Evolutionary conservation across 768 basidiomycete genomes (phyloP), one percentile per base, ranked within the genome.

Genomic region (Russula foetens): DNA sequence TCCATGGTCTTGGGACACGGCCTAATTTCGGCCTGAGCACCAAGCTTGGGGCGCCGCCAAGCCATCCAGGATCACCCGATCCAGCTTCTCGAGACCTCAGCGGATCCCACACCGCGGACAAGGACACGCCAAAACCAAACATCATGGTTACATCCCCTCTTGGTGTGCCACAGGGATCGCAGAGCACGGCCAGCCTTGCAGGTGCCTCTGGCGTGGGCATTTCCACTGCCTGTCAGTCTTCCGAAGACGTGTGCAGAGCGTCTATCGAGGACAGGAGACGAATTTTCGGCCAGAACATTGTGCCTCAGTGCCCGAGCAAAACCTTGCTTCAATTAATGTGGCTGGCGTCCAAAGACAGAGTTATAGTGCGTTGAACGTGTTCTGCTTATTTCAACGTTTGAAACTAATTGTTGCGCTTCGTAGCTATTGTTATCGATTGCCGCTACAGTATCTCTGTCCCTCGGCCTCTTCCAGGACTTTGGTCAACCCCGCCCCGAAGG

Each of bases 401-500:
- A 29, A 21, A 51, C 76, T 53, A 72, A 77, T 57, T 35, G 11
- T 39, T 67, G 70, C 79, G 47, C 77, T 76, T n/a, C 74, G 76
- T 47, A 95, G 91, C 82, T 98, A 62, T 71, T 98, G 52, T 81
- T 98, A 43, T 92, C 90, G 19, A 83, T 98, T 68, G 92, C 96
- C 49, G 96, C 97, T 3, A 83, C 91, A 45, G 81, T 99, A 43
- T 97, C 96, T 17, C 78, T 99, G 47, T 94, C 93, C 14, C 83
- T 98, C 15, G 97, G 96, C 21, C 75, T 99, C 31, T 97, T 97
- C 73, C 90, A 96, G 71, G 92, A 94, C 69, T 88, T 98, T 69
- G 96, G 95, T 11, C 78, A 79, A 0, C 76, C 84, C 0, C 80
- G 81, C 4, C 77, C 91, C 41, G 81, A 74, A 1, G 75, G 74